Evolutionary conservation across 163 green algal species (phyloP).

Genomic region (Chlorella variabilis): DNA sequence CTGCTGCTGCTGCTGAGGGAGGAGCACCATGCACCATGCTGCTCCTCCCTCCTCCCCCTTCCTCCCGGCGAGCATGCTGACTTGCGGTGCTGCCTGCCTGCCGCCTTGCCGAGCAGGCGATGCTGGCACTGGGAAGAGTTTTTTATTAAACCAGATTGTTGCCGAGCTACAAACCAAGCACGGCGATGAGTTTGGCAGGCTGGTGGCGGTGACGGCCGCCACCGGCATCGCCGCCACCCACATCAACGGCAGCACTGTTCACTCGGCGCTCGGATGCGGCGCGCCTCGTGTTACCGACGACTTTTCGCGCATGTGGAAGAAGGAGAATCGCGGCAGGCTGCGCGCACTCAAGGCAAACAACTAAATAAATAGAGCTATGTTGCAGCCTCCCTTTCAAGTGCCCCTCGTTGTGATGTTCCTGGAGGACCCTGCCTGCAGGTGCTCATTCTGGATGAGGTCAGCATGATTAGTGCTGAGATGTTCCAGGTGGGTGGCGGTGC

Average conservation of each 20-base stretch:
- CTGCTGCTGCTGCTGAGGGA: no score
- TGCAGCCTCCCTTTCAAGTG: no score
- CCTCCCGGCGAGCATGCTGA: background rate
- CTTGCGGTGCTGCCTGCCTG: background rate
- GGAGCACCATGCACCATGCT: no score
- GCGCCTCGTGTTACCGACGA: slow-evolving; percentile 54
- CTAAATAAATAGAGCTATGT: no score
- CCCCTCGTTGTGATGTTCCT: no score
- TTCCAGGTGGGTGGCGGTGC: no score
- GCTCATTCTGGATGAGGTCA: slow-evolving; percentile 70
- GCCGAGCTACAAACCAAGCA: slow-evolving; percentile 55
- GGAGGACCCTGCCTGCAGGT: slow-evolving; percentile 32
- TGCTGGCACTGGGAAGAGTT: slow-evolving; percentile 31
- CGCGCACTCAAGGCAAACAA: slow-evolving; percentile 39
- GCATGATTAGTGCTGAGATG: slow-evolving; percentile 57
- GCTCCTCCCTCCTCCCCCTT: no score
- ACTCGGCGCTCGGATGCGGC: slow-evolving; percentile 62
- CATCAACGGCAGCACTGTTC: slow-evolving; percentile 72
- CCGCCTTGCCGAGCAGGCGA: background rate
- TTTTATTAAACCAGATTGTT: slow-evolving; percentile 74
- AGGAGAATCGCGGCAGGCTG: slow-evolving; percentile 33
- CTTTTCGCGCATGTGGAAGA: slow-evolving; percentile 65
- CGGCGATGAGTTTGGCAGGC: slow-evolving; percentile 46
- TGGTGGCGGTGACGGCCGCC: slow-evolving; percentile 67
- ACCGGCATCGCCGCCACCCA: slow-evolving; percentile 83